phyloP scores from a whole-genome alignment of 169 alveolate species.

The Eimeria zaria region DNA sequence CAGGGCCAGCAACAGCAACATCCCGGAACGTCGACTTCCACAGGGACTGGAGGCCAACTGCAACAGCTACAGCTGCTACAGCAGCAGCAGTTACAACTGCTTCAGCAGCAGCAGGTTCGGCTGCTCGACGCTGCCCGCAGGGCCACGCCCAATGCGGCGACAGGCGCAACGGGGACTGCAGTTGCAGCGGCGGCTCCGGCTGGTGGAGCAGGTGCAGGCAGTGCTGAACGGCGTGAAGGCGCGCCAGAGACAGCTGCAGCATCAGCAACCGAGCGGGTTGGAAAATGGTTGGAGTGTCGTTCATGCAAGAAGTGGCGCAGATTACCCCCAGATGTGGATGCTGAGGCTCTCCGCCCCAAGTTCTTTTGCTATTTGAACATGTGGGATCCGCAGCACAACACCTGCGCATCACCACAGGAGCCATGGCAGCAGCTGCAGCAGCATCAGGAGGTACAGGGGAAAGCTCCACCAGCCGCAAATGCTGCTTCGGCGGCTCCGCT shows the following conservation, averaged over 20 bases:
- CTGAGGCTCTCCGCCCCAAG: constrained; percentile 65
- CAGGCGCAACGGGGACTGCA: constrained; percentile 25
- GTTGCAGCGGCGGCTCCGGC: constrained; percentile 46
- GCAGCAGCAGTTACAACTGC: constrained; percentile 76
- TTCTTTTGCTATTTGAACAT: constrained; percentile 74
- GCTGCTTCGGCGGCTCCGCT: constrained; percentile 61
- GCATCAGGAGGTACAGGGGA: constrained; percentile 66
- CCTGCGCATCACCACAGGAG: constrained; percentile 83
- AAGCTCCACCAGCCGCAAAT: constrained; percentile 30
- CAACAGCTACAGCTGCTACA: constrained; percentile 64
- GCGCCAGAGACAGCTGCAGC: constrained; percentile 55
- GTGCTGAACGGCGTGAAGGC: constrained; percentile 54
- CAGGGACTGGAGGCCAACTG: constrained; percentile 52
- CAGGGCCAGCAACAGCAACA: constrained; percentile 65
- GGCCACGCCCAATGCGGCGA: constrained; percentile 42
- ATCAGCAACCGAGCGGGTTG: constrained; percentile 13
- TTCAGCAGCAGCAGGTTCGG: constrained; percentile 72
- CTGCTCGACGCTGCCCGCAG: constrained; percentile 78
- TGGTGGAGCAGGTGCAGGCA: constrained; percentile 25
- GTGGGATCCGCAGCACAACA: constrained; percentile 64
- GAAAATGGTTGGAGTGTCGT: constrained; percentile 77
- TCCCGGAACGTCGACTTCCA: constrained; percentile 27
- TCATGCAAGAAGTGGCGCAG: constrained; percentile 81
- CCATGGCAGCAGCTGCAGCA: constrained; percentile 80
- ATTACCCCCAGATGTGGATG: constrained; percentile 77